These are phyloP conservation scores for Nowakowskiella sp. DNA, from an alignment of 192 early-diverging fungal species.

Conservation along the genomic window DNA sequence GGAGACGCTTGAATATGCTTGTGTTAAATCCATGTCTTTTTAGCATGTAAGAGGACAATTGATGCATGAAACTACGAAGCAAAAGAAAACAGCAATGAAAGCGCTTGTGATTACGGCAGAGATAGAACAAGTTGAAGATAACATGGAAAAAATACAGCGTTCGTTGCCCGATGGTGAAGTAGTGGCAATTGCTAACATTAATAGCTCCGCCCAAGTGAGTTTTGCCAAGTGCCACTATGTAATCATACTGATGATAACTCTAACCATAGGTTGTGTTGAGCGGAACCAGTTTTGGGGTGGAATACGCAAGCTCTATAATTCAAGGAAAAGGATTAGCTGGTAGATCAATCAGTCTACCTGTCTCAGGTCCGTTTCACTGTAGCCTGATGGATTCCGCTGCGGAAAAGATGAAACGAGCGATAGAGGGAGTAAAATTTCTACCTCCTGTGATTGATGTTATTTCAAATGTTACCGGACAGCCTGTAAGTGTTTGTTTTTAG, in stretches of 20 bases:
- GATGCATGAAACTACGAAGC: conserved; percentile 73
- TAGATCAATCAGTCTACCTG: conserved; percentile 79
- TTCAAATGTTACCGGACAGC: conserved; percentile 83
- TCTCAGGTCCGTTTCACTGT: conserved; percentile 96
- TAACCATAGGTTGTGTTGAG: conserved; percentile 76
- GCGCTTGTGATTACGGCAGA: conserved; percentile 74
- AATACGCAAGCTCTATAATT: conserved; percentile 69
- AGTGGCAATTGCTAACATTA: conserved; percentile 83
- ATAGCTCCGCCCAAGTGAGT: conserved; percentile 43
- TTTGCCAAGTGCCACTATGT: neutral
- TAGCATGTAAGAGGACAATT: conserved; percentile 72
- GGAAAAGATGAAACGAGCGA: conserved; percentile 57
- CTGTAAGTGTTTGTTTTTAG: conserved; percentile 45
- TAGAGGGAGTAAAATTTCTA: conserved; percentile 64
- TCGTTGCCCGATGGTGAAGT: conserved; percentile 61
- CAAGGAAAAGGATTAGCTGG: conserved; percentile 77
- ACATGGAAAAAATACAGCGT: conserved; percentile 56
- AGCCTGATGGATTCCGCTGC: conserved; percentile 83
- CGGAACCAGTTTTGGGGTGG: conserved; percentile 79
- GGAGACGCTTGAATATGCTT: neutral
- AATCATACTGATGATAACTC: neutral
- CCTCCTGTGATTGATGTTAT: conserved; percentile 75
- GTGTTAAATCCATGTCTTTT: neutral
- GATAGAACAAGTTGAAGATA: conserved; percentile 59
- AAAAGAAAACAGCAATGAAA: conserved; percentile 74